These are phyloP conservation scores for Naganishia kalamii DNA, from an alignment of 768 basidiomycete species.

Conservation along the genomic window DNA sequence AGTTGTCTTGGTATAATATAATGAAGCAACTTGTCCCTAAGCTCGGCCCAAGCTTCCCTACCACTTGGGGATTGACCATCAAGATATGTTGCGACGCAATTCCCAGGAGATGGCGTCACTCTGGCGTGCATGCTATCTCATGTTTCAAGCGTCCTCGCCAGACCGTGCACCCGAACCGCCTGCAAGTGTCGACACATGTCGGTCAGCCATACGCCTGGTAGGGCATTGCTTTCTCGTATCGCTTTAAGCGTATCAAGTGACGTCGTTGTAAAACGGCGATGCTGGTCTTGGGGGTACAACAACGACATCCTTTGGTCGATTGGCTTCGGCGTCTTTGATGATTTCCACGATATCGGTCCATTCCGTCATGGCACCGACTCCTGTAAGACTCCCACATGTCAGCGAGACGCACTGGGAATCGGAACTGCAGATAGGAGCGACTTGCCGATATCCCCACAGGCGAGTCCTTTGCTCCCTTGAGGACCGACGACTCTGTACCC, in stretches of 20 bases:
- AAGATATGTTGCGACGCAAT: too few species aligned
- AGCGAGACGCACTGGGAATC: neutral
- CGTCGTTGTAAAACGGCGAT: neutral
- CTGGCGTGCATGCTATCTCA: too few species aligned
- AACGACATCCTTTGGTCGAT: conserved; percentile 17
- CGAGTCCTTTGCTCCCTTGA: conserved; percentile 69
- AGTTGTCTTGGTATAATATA: too few species aligned
- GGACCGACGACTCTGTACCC: conserved; percentile 78
- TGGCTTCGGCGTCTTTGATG: conserved; percentile 37
- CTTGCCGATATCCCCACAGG: conserved; percentile 86
- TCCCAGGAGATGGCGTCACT: too few species aligned
- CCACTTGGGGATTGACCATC: too few species aligned
- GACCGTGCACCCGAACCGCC: too few species aligned
- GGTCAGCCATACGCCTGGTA: neutral
- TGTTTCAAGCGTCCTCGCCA: too few species aligned
- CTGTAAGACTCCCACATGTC: conserved; percentile 46
- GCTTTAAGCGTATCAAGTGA: neutral
- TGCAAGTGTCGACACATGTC: neutral
- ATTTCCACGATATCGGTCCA: conserved; percentile 70
- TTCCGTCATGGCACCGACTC: conserved; percentile 90
- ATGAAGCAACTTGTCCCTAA: too few species aligned
- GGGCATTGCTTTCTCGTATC: too few species aligned
- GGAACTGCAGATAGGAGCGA: conserved; percentile 13
- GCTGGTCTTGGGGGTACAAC: neutral
- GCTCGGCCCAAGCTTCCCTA: too few species aligned